Evolutionary conservation across 345 rosid species (phyloP), one percentile per base, ranked within the genome.

Genomic region (Sonneratia caseolaris): DNA sequence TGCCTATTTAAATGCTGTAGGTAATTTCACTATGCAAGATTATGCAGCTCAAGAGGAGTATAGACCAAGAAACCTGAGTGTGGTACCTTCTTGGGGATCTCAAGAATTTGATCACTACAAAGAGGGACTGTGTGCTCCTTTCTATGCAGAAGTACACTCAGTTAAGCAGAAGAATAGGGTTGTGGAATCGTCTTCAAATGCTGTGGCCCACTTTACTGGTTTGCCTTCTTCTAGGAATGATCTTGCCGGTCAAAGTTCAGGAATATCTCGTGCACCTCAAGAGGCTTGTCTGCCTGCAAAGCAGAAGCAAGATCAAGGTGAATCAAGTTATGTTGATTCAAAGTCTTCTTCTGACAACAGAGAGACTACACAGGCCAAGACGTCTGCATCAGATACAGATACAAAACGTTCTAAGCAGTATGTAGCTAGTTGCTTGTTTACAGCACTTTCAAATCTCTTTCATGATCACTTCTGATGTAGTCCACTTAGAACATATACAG

Each of bases 331-430:
- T 37, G 79, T 80, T 80, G 97, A 90, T 73, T 47, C 84, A 71
- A 86, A 82, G 86, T 48, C 68, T 64, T 73, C 86, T 74, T 74
- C 84, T 18, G 99, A 88, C 72, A 84, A 79, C 73, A 88, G 79
- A 75, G 96, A 90, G 53, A 70, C 70, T 62, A 67, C 85, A 67
- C 84, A 80, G 66, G 64, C 79, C 27, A 80, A 83, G 75, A 66
- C 86, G 65, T 83, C 78, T 71, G 73, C 81, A 64, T 80, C 86
- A 71, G 94, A 86, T 18, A 84, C 83, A 24, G 97, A 91, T 72
- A 80, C 93, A 37, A 91, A 86, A 78, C 90, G 89, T 65, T 86
- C 96, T 75, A 91, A 92, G 86, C 99, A 92, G 99, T 96, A 86
- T 72, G 99, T 79, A 27, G 43, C 81, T 37, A 18, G 22, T 66